A percentile compares a stretch with the other conserved stretches of the same genome.
These are phyloP conservation scores for Malus sylvestris DNA, from an alignment of 306 rosid genomes.

Conservation along the genomic window DNA sequence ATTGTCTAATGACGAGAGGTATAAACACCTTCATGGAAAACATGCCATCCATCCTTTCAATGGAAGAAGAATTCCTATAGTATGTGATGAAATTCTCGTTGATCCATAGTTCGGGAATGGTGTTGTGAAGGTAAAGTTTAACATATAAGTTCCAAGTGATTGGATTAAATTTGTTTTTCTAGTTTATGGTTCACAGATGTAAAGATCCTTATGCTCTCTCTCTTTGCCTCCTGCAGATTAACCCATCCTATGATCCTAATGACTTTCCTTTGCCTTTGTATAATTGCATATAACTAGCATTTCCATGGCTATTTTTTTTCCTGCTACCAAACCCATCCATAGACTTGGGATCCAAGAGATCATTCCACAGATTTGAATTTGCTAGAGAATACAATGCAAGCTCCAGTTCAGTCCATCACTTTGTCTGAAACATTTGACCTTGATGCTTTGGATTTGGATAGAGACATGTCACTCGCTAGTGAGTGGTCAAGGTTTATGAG, in stretches of 20 bases:
- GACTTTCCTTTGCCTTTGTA: slow-evolving; percentile 36
- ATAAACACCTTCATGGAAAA: slow-evolving; percentile 70
- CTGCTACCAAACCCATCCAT: too few species aligned
- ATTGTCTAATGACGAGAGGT: slow-evolving; percentile 77
- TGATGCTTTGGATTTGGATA: too few species aligned
- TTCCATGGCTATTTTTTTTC: too few species aligned
- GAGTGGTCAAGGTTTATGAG: too few species aligned
- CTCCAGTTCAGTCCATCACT: too few species aligned
- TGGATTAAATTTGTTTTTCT: slow-evolving; percentile 10
- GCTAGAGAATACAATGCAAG: too few species aligned
- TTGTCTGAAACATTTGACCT: too few species aligned
- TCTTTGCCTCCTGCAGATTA: slow-evolving; percentile 51
- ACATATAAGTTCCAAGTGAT: not conserved
- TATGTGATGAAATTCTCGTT: slow-evolving; percentile 77
- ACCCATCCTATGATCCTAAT: slow-evolving; percentile 97
- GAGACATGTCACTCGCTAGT: too few species aligned
- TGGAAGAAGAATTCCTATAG: slow-evolving; percentile 69
- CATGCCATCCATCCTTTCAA: slow-evolving; percentile 81
- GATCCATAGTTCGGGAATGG: slow-evolving; percentile 89
- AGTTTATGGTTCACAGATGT: slow-evolving; percentile 1
- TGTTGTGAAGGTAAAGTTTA: slow-evolving; percentile 82
- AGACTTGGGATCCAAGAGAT: too few species aligned
- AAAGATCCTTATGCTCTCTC: slow-evolving; percentile 7
- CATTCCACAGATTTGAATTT: too few species aligned
- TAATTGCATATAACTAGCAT: too few species aligned